Evolutionary conservation across 768 basidiomycete species (phyloP).

Genomic region (Neoboletus subvelutipes): DNA sequence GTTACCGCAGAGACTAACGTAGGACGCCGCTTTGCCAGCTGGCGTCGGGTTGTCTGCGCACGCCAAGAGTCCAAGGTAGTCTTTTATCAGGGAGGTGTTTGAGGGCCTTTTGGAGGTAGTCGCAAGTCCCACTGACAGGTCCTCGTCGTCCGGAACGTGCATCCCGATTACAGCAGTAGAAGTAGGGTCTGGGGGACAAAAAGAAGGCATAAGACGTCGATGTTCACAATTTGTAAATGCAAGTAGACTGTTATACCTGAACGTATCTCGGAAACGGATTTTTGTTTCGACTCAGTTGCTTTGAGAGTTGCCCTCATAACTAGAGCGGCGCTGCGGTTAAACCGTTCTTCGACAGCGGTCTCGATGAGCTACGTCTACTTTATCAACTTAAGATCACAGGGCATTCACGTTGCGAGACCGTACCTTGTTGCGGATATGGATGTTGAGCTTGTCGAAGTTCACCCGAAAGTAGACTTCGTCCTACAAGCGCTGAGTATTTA

Average conservation of each 20-base stretch:
- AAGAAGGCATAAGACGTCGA: not conserved
- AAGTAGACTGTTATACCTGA: conserved; percentile 47
- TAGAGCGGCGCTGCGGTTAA: conserved; percentile 69
- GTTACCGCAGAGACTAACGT: conserved; percentile 65
- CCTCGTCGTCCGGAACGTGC: conserved; percentile 61
- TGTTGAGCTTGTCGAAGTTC: conserved; percentile 85
- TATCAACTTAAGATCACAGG: conserved; percentile 13
- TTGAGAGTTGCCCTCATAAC: conserved; percentile 73
- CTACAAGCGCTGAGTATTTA: conserved; percentile 35
- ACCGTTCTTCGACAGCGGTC: conserved; percentile 73
- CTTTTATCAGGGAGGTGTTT: conserved; percentile 62
- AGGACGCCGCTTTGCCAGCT: conserved; percentile 65
- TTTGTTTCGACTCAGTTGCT: conserved; percentile 64
- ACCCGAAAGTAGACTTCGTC: conserved; percentile 78
- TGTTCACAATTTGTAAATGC: not conserved
- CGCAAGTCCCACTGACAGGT: conserved; percentile 62
- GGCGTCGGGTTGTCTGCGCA: conserved; percentile 81
- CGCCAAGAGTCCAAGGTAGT: conserved; percentile 79
- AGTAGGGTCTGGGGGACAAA: conserved; percentile 50
- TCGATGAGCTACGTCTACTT: conserved; percentile 62
- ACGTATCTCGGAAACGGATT: conserved; percentile 55
- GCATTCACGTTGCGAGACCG: conserved; percentile 18
- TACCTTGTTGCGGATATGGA: conserved; percentile 86
- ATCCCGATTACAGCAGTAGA: conserved; percentile 63
- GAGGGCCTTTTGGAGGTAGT: conserved; percentile 54